phyloP scores from a whole-genome alignment of 768 basidiomycete species.

The Pleurotus djamor region DNA sequence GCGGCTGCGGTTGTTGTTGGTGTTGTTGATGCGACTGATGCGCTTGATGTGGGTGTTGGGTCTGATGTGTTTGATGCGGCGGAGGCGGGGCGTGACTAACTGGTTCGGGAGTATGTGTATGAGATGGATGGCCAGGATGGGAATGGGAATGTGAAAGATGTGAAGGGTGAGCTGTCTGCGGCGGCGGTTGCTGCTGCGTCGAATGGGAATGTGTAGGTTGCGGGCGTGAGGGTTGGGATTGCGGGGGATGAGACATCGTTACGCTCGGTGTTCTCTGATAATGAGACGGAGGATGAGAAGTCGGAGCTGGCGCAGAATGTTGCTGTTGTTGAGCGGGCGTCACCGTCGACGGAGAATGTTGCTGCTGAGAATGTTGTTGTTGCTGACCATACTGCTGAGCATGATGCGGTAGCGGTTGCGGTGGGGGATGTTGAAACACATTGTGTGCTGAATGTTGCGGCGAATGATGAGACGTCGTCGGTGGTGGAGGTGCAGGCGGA shows the following conservation, averaged over 20 bases:
- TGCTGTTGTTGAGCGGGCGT: background rate
- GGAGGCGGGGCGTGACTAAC: conserved; percentile 12
- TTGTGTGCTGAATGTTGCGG: conserved; percentile 13
- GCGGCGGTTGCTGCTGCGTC: conserved; percentile 17
- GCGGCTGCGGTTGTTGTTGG: conserved; percentile 16
- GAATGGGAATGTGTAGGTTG: background rate
- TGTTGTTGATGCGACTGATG: conserved; percentile 18
- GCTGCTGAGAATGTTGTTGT: conserved; percentile 12
- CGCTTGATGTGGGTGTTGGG: conserved; percentile 15
- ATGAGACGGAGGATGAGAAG: background rate
- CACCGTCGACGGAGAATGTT: background rate
- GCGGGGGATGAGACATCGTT: background rate
- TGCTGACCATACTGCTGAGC: conserved; percentile 9
- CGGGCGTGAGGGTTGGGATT: background rate
- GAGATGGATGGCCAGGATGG: conserved; percentile 6
- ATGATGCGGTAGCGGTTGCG: conserved; percentile 1
- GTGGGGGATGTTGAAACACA: conserved; percentile 21
- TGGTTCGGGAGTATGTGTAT: background rate
- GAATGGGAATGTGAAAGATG: conserved; percentile 4
- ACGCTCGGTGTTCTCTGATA: background rate
- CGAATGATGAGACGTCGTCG: background rate
- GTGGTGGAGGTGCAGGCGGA: conserved; percentile 9
- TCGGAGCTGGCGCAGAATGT: background rate
- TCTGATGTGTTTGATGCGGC: conserved; percentile 13
- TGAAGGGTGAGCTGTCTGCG: conserved; percentile 9